Evolutionary conservation across 352 stramenopile species (phyloP).

Genomic region (Bremia lactucae): DNA sequence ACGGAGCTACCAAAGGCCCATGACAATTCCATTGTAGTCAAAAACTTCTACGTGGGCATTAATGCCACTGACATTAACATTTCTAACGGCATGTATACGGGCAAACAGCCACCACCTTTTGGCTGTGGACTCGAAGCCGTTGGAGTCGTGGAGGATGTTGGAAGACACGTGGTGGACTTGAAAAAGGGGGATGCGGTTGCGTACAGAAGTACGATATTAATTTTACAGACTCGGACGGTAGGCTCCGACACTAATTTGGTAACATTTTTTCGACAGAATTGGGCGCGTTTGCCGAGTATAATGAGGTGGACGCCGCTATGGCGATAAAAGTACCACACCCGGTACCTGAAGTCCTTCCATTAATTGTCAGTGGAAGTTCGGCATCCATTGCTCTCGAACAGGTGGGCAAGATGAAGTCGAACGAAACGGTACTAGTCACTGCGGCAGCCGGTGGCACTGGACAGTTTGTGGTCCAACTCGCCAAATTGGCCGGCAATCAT

Average conservation of each 20-base stretch:
- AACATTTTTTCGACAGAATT: slow-evolving; percentile 13
- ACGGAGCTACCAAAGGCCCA: slow-evolving; percentile 14
- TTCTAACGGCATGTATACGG: slow-evolving; percentile 36
- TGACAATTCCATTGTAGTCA: slow-evolving; percentile 22
- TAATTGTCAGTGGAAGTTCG: slow-evolving; percentile 33
- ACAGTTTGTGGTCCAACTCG: slow-evolving; percentile 71
- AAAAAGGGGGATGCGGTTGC: slow-evolving; percentile 30
- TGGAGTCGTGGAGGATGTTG: slow-evolving; percentile 26
- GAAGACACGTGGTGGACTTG: slow-evolving; percentile 28
- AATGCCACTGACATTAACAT: slow-evolving; percentile 45
- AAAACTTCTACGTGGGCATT: slow-evolving; percentile 39
- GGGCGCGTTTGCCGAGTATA: slow-evolving; percentile 44
- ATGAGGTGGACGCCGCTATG: slow-evolving; percentile 20
- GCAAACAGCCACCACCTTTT: slow-evolving; percentile 24
- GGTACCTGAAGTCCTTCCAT: slow-evolving; percentile 16
- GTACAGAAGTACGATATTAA: slow-evolving; percentile 31
- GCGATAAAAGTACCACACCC: slow-evolving; percentile 21
- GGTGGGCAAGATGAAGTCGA: slow-evolving; percentile 36
- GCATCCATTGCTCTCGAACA: slow-evolving; percentile 35
- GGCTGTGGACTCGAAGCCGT: slow-evolving; percentile 34
- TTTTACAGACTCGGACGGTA: too few species aligned
- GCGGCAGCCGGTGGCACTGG: slow-evolving; percentile 62
- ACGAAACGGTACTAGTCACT: slow-evolving; percentile 47
- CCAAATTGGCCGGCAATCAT: slow-evolving; percentile 59
- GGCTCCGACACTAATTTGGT: not conserved